Evolutionary conservation across 2,329 filamentous ascomycete genomes (phyloP).

Genomic region (Fusarium sp.): DNA sequence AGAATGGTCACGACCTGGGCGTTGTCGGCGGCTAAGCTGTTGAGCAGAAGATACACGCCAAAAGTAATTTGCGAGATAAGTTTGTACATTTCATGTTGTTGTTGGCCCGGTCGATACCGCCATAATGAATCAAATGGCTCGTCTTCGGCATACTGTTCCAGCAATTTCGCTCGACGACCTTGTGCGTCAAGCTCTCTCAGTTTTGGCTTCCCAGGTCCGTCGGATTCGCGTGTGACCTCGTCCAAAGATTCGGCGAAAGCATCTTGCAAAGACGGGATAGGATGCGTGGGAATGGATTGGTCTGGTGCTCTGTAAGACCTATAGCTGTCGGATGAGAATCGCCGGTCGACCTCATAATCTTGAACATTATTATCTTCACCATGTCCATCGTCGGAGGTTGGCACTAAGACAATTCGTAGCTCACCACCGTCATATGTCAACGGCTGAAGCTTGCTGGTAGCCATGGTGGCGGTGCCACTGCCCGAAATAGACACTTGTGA

Average conservation of each 20-base stretch:
- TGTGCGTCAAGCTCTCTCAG: conserved; percentile 67
- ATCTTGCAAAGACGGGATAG: conserved; percentile 79
- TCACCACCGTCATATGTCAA: conserved; percentile 45
- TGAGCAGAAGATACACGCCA: conserved; percentile 87
- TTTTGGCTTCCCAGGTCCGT: conserved; percentile 61
- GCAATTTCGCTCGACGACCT: conserved; percentile 71
- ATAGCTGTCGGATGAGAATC: conserved; percentile 38
- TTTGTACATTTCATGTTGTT: conserved; percentile 89
- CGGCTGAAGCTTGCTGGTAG: conserved; percentile 46
- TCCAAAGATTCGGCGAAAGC: conserved; percentile 85
- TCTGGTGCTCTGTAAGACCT: conserved; percentile 38
- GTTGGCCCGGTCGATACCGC: conserved; percentile 79
- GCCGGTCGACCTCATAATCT: conserved; percentile 29
- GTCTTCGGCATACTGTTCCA: conserved; percentile 75
- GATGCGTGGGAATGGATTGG: conserved; percentile 63
- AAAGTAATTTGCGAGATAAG: conserved; percentile 93
- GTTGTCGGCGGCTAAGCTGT: conserved; percentile 88
- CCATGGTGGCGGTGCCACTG: conserved; percentile 46
- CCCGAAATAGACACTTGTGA: conserved; percentile 42
- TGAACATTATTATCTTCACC: conserved; percentile 18
- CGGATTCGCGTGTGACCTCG: conserved; percentile 69
- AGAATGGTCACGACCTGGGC: conserved; percentile 88
- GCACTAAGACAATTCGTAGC: conserved; percentile 48
- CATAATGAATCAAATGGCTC: conserved; percentile 79
- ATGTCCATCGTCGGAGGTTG: conserved; percentile 38